Evolutionary conservation across 148 eudicot genomes (phyloP).

Genomic region (Fallopia convolvulus): DNA sequence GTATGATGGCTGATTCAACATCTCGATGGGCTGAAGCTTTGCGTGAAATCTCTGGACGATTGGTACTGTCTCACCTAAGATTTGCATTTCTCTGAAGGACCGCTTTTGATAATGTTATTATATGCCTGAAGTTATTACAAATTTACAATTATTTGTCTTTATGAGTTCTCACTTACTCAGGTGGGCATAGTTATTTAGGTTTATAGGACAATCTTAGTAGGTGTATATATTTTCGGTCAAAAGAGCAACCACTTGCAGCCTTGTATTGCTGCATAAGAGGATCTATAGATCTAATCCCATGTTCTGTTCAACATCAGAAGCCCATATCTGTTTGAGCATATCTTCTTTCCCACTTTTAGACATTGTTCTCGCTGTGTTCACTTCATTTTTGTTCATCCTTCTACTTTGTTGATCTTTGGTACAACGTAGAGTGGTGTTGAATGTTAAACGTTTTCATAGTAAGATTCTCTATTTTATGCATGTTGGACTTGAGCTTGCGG

Average conservation of each 20-base stretch:
- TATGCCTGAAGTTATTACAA: neutral
- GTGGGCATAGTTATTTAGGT: neutral
- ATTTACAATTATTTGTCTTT: neutral
- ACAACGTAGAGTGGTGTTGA: neutral
- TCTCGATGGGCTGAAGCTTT: slow-evolving; percentile 99
- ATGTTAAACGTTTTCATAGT: neutral
- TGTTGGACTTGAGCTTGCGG: neutral
- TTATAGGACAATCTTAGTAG: neutral
- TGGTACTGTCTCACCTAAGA: slow-evolving; percentile 36
- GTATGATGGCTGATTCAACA: slow-evolving; percentile 99
- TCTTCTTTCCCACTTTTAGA: neutral
- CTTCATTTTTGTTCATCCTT: neutral
- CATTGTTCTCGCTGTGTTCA: neutral
- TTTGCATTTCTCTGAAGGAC: neutral
- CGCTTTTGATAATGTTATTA: neutral
- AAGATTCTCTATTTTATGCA: neutral
- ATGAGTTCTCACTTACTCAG: neutral
- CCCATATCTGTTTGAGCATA: neutral
- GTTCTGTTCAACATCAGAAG: neutral
- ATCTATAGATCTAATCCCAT: neutral
- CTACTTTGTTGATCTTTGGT: neutral
- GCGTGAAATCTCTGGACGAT: slow-evolving; percentile 99
- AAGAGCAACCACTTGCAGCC: slow-evolving; percentile 4
- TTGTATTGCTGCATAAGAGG: neutral
- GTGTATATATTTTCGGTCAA: neutral